Evolutionary conservation across 345 rosid genomes (phyloP).

Genomic region (Eucalyptus guilfoylei): DNA sequence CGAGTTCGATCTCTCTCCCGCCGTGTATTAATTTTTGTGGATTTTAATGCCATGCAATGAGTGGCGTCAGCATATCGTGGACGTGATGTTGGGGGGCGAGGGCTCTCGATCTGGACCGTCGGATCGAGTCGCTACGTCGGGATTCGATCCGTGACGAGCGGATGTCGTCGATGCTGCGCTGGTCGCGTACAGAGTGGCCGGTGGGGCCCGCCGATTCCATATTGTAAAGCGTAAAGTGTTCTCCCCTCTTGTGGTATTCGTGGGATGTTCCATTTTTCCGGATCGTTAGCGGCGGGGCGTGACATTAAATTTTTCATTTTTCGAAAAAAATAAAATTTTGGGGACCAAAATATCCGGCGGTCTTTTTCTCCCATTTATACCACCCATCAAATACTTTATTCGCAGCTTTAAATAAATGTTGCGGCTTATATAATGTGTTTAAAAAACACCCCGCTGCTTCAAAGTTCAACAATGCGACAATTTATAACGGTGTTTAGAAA

Average conservation of each 20-base stretch:
- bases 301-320: background rate
- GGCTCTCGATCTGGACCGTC: background rate
- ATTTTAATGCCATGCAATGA: background rate
- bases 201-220: background rate
- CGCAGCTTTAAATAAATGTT: background rate
- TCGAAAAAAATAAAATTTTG: background rate
- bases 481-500: background rate
- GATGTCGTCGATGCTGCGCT: background rate
- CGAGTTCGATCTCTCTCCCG: background rate
- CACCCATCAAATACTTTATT: background rate
- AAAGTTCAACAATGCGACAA: background rate
- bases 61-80: background rate
- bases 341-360: background rate
- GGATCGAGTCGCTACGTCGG: background rate
- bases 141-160: background rate
- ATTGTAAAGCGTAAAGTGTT: background rate
- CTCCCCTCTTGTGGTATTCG: background rate
- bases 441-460: background rate
- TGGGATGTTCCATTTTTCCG: background rate
- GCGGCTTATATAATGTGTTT: background rate
- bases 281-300: background rate
- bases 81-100: background rate
- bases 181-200: background rate
- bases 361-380: background rate
- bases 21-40: background rate